phyloP scores from a whole-genome alignment of 208 protist genomes.

The Trichomonas tenax region DNA sequence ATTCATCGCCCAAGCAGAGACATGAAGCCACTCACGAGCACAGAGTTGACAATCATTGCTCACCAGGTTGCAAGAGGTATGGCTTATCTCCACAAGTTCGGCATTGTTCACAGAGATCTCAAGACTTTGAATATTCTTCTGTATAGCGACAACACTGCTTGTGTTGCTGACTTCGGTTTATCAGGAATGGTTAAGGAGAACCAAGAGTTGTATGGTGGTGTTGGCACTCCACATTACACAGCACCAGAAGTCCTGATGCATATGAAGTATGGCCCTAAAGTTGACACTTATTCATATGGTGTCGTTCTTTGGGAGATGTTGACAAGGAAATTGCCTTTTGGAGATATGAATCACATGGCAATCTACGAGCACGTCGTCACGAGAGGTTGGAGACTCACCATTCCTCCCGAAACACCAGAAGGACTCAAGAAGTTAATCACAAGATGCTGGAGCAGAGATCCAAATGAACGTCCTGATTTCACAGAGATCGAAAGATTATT shows the following conservation, averaged over 20 bases:
- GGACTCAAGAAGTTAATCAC: neutral
- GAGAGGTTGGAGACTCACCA: neutral
- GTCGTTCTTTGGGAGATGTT: slow-evolving; percentile 12
- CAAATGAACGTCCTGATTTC: neutral
- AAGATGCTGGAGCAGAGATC: neutral
- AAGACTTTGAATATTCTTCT: slow-evolving; percentile 7
- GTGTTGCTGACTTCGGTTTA: neutral
- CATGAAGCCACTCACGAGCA: neutral
- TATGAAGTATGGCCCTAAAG: neutral
- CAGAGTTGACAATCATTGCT: neutral
- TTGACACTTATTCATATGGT: neutral
- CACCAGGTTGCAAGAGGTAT: neutral
- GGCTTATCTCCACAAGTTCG: neutral
- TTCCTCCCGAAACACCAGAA: neutral
- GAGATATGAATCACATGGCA: neutral
- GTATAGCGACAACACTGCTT: neutral
- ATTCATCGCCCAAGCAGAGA: neutral
- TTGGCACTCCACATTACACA: slow-evolving; percentile 18
- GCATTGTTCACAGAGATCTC: slow-evolving; percentile 1
- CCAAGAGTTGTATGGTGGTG: neutral
- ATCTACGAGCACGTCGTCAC: neutral
- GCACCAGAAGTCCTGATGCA: slow-evolving; percentile 15
- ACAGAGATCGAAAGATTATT: neutral
- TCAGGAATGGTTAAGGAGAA: neutral
- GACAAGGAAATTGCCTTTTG: neutral